A percentile compares a stretch with the other conserved stretches of the same genome.
phyloP scores from a whole-genome alignment of 139 green algal species.

The Gonium pectorale region DNA sequence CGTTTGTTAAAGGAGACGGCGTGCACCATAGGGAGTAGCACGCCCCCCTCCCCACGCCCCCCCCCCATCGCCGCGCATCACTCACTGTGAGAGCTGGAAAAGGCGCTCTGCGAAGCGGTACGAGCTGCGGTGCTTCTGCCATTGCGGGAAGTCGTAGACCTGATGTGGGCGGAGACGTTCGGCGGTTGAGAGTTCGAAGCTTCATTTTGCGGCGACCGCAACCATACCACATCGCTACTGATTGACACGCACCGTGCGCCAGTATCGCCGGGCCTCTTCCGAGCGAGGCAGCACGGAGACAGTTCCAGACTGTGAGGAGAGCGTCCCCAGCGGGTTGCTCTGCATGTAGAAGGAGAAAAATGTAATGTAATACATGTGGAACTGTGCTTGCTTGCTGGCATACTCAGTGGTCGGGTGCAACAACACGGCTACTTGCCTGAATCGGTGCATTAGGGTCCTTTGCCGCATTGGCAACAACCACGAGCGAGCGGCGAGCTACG shows the following conservation, averaged over 20 bases:
- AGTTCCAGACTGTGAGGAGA: conserved; percentile 19
- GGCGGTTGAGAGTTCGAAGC: neutral
- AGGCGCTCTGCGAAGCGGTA: conserved; percentile 47
- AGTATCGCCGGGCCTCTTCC: conserved; percentile 39
- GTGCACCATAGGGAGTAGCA: too few relatives aligned
- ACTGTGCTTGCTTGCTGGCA: neutral
- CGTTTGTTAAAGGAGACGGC: too few relatives aligned
- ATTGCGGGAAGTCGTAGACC: conserved; percentile 56
- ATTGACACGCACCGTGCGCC: conserved; percentile 35
- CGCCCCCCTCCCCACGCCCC: too few relatives aligned
- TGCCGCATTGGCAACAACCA: conserved; percentile 9
- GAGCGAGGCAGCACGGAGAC: neutral
- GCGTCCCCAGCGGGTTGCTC: conserved; percentile 39
- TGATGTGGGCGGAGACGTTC: neutral
- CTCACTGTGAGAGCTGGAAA: conserved; percentile 50
- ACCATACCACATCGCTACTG: neutral
- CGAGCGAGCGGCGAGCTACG: neutral
- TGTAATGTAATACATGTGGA: too few relatives aligned
- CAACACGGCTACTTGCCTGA: conserved; percentile 13
- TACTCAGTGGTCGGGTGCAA: neutral
- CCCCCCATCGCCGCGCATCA: too few relatives aligned
- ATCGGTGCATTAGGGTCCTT: conserved; percentile 50
- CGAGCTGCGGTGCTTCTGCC: conserved; percentile 45
- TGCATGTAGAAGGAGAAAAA: neutral
- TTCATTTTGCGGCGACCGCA: too few relatives aligned